A percentile compares a stretch with the other conserved stretches of the same genome.
phyloP scores from a whole-genome alignment of 805 yeast species.

The Wickerhamiella nectarea region DNA sequence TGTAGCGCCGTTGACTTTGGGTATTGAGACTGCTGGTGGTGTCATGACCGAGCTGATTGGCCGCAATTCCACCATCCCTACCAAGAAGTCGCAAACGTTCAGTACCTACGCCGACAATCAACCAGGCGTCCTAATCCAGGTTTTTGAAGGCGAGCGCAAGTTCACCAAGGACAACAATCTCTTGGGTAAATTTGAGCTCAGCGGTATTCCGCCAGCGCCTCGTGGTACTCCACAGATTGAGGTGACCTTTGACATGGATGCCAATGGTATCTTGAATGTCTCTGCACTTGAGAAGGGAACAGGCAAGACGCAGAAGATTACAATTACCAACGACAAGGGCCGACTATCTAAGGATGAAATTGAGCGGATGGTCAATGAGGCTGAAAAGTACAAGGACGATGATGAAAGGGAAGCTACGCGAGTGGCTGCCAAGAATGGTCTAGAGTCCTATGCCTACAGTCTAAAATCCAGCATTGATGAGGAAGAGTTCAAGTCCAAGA shows the following conservation, averaged over 20 bases:
- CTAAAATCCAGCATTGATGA: slow-evolving; percentile 72
- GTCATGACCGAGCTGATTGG: slow-evolving; percentile 97
- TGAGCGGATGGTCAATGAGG: slow-evolving; percentile 95
- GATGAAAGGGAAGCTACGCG: slow-evolving; percentile 91
- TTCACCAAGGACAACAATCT: slow-evolving; percentile 91
- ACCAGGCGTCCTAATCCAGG: slow-evolving; percentile 97
- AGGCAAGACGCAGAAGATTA: slow-evolving; percentile 92
- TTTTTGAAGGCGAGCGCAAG: slow-evolving; percentile 96
- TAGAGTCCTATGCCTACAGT: slow-evolving; percentile 90
- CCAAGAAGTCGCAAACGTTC: slow-evolving; percentile 93
- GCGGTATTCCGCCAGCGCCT: slow-evolving; percentile 97
- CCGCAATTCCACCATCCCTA: slow-evolving; percentile 95
- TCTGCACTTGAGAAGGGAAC: slow-evolving; percentile 97
- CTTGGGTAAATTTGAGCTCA: slow-evolving; percentile 90
- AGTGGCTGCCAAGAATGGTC: slow-evolving; percentile 84
- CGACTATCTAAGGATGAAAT: slow-evolving; percentile 95
- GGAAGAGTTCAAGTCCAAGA: slow-evolving; percentile 63
- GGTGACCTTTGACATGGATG: slow-evolving; percentile 93
- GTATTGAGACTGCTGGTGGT: slow-evolving; percentile 99
- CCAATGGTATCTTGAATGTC: slow-evolving; percentile 93
- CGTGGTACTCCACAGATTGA: slow-evolving; percentile 98
- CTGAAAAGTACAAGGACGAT: slow-evolving; percentile 93
- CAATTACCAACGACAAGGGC: slow-evolving; percentile 97
- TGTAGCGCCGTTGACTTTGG: slow-evolving; percentile 93
- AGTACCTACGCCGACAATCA: slow-evolving; percentile 96